Evolutionary conservation across 768 basidiomycete species (phyloP).

Genomic region (Paxillus involutus): DNA sequence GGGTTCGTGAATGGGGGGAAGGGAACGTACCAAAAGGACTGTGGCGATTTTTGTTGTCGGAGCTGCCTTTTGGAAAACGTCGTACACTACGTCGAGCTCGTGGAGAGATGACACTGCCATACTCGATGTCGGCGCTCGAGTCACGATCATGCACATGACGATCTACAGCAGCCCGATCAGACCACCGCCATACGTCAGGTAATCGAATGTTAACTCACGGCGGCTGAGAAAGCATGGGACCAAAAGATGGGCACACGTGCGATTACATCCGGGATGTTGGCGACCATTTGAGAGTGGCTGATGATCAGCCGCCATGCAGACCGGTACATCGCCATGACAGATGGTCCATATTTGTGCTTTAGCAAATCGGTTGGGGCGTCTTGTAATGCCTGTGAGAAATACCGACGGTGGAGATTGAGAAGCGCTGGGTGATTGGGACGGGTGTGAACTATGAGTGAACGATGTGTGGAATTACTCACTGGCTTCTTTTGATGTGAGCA

Average conservation of each 20-base stretch:
- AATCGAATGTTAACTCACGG: conserved; percentile 40
- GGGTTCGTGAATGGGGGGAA: not conserved
- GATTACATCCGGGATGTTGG: conserved; percentile 39
- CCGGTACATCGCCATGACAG: conserved; percentile 70
- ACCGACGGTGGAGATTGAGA: conserved; percentile 64
- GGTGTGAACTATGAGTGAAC: not conserved
- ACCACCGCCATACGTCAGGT: not conserved
- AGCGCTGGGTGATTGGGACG: conserved; percentile 40
- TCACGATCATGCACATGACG: conserved; percentile 56
- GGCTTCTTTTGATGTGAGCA: conserved; percentile 48
- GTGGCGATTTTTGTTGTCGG: conserved; percentile 45
- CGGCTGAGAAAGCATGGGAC: conserved; percentile 65
- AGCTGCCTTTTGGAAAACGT: conserved; percentile 49
- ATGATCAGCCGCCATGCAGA: conserved; percentile 68
- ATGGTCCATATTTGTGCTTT: conserved; percentile 63
- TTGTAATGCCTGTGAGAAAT: conserved; percentile 65
- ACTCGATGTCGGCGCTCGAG: conserved; percentile 47
- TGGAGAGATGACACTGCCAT: conserved; percentile 47
- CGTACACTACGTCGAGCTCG: conserved; percentile 45
- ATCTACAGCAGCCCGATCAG: conserved; percentile 39
- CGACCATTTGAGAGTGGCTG: conserved; percentile 44
- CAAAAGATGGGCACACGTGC: conserved; percentile 54
- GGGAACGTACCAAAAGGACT: conserved; percentile 39
- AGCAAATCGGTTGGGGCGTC: conserved; percentile 57
- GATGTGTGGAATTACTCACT: conserved; percentile 33